Conservation (phyloP, 106 monocot species). For the Phalaenopsis aphrodite region DNA sequence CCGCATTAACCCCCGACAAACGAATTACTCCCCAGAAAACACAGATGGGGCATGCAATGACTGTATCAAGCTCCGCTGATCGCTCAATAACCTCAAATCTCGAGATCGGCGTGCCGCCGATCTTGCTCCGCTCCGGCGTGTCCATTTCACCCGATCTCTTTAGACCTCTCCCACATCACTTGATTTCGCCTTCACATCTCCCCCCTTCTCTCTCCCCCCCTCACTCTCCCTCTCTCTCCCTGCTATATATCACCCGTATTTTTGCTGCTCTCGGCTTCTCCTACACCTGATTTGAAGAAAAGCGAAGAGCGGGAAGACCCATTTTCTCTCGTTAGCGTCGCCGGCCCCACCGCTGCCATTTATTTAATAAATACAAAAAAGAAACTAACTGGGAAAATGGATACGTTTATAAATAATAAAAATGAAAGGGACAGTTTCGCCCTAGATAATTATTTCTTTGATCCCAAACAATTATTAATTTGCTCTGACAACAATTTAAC, state of each 20-base stretch:
- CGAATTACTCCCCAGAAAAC: background rate
- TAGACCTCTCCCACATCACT: conserved; percentile 4
- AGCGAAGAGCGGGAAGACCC: background rate
- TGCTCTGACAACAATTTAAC: background rate
- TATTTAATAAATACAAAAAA: background rate
- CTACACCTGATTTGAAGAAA: conserved; percentile 3
- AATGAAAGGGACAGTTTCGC: no score
- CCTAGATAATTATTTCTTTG: background rate
- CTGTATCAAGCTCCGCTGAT: background rate
- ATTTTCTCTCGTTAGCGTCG: background rate
- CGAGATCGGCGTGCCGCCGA: conserved; percentile 15
- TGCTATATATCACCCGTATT: background rate
- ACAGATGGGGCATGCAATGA: background rate
- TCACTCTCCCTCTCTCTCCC: background rate
- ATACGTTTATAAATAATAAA: no score
- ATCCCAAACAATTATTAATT: background rate
- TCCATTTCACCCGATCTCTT: conserved; percentile 12
- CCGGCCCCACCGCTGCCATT: background rate
- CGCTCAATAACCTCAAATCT: conserved; percentile 11
- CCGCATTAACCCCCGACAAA: background rate
- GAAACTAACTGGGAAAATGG: background rate
- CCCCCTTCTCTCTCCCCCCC: background rate
- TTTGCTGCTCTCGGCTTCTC: background rate
- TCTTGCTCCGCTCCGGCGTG: conserved; percentile 23
- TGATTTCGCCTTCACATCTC: background rate